phyloP scores from a whole-genome alignment of 441 rosid species.

The Omphalea diandra region DNA sequence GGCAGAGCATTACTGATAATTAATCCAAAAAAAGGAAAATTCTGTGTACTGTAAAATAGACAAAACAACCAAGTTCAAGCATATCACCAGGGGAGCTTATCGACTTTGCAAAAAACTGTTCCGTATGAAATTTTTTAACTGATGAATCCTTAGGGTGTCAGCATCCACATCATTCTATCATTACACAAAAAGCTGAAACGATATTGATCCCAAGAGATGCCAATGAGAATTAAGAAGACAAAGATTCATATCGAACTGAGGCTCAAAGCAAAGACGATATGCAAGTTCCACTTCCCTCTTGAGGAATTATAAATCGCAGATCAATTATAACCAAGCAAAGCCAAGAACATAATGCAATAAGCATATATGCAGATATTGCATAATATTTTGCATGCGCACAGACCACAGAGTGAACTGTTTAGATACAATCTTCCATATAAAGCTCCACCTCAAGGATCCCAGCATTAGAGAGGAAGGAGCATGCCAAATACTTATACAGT shows the following conservation, averaged over 20 bases:
- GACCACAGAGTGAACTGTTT: not conserved
- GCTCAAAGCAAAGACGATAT: not conserved
- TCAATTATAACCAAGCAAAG: not conserved
- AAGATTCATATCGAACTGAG: not conserved
- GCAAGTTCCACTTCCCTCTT: not conserved
- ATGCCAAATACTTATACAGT: not conserved
- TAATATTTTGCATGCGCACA: not conserved
- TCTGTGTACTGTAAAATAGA: not conserved
- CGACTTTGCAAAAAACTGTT: not conserved
- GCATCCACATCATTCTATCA: not conserved
- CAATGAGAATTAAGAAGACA: not conserved
- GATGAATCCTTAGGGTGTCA: not conserved
- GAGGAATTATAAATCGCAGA: not conserved
- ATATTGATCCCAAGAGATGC: not conserved
- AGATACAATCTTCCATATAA: not conserved
- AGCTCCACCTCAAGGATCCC: not conserved
- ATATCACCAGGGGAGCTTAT: not conserved
- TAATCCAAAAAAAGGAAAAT: not conserved
- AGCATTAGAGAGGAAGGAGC: not conserved
- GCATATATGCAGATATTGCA: not conserved
- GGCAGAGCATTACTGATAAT: not conserved
- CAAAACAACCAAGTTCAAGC: not conserved
- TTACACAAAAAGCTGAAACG: not conserved
- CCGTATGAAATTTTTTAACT: not conserved
- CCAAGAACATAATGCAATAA: slow-evolving; percentile 7